These are phyloP conservation scores for Leishmania martiniquensis DNA, from an alignment of 208 protist species.

Conservation along the genomic window DNA sequence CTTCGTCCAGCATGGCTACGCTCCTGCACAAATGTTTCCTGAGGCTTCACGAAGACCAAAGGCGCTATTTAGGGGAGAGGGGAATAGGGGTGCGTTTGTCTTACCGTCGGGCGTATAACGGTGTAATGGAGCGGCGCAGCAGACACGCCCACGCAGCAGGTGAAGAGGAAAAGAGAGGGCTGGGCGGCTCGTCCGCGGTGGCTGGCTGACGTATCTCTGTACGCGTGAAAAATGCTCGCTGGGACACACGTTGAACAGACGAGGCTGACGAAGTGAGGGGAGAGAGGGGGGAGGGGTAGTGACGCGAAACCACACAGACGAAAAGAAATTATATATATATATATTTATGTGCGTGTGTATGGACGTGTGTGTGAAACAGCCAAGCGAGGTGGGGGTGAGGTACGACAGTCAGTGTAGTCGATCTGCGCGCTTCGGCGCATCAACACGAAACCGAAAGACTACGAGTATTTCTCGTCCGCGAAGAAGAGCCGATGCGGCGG, in stretches of 20 bases:
- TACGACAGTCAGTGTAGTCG: not conserved
- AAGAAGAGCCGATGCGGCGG: not conserved
- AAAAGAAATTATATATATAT: not conserved
- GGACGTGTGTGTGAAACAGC: not conserved
- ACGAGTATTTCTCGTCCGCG: not conserved
- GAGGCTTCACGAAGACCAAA: not conserved
- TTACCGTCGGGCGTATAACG: too few species aligned
- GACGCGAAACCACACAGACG: not conserved
- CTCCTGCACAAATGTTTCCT: not conserved
- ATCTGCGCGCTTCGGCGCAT: not conserved
- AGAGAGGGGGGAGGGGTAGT: too few species aligned
- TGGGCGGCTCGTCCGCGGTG: not conserved
- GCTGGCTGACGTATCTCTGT: not conserved
- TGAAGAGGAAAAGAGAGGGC: not conserved
- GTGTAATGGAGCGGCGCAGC: not conserved
- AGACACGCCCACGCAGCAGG: not conserved
- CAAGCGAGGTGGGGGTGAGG: not conserved
- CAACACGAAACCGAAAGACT: not conserved
- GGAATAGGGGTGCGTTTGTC: not conserved
- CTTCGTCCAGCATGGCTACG: slow-evolving; percentile 40
- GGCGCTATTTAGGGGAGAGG: too few species aligned
- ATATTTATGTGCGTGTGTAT: not conserved
- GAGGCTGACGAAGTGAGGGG: not conserved
- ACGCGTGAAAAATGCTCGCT: not conserved
- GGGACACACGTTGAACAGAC: not conserved